Evolutionary conservation across 1,139 yeast genomes (phyloP).

Genomic region (Lodderomyces margitis): DNA sequence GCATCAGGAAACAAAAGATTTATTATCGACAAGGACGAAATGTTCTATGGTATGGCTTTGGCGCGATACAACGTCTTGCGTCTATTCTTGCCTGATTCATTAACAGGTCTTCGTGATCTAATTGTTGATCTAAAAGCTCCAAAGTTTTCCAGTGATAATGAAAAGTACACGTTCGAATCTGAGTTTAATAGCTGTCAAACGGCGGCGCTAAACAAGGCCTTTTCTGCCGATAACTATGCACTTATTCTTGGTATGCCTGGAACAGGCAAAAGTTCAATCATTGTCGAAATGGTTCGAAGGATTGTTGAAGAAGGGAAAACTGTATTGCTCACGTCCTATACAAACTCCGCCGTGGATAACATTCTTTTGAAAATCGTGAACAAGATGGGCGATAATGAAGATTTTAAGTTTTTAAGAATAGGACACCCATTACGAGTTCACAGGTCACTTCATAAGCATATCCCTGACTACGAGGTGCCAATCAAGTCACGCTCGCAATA

Average conservation of each 20-base stretch:
- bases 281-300: conserved; percentile 67
- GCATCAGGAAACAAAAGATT: conserved; percentile 29
- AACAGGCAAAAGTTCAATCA: conserved; percentile 94
- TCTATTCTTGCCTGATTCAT: conserved; percentile 58
- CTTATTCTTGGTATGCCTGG: conserved; percentile 97
- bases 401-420: conserved; percentile 44
- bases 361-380: conserved; percentile 70
- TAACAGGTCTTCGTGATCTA: conserved; percentile 48
- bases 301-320: conserved; percentile 62
- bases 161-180: conserved; percentile 1
- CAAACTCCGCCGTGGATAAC: conserved; percentile 96
- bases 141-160: conserved; percentile 12
- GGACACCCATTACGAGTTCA: conserved; percentile 62
- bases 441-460: conserved; percentile 53
- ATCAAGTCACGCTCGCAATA: conserved; percentile 48
- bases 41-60: conserved; percentile 69
- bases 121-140: conserved; percentile 58
- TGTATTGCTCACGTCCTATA: conserved; percentile 78
- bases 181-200: conserved; percentile 62
- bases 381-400: neutral
- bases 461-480: conserved; percentile 43
- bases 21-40: conserved; percentile 79
- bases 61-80: conserved; percentile 77
- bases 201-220: conserved; percentile 61
- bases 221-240: conserved; percentile 71